A percentile compares a stretch with the other conserved stretches of the same genome.
Conservation (phyloP, 306 rosid genomes). For the Glycine tomentella region DNA sequence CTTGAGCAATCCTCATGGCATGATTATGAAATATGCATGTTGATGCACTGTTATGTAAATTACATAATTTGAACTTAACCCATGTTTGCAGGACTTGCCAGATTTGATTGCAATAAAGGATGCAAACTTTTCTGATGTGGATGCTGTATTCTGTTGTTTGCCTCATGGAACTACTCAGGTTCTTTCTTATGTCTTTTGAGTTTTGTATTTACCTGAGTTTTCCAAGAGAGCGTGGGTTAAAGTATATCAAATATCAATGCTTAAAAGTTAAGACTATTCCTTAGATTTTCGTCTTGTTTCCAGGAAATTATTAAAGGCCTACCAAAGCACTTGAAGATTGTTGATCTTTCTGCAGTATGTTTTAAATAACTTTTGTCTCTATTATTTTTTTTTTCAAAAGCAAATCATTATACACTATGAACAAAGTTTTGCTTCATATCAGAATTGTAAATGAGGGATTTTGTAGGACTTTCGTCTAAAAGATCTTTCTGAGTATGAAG, state of each 20-base stretch:
- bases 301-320: constrained; percentile 95
- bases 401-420: background rate
- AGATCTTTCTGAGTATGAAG: constrained; percentile 86
- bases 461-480: constrained; percentile 87
- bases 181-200: constrained; percentile 24
- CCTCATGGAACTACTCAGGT: constrained; percentile 99
- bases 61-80: constrained; percentile 37
- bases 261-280: background rate
- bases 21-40: constrained; percentile 25
- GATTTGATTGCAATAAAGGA: constrained; percentile 89
- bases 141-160: constrained; percentile 96
- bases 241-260: constrained; percentile 5
- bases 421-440: constrained; percentile 17
- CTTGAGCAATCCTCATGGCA: constrained; percentile 18
- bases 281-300: constrained; percentile 45
- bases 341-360: constrained; percentile 98
- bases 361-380: constrained; percentile 20
- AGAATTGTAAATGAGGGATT: constrained; percentile 42
- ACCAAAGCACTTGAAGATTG: constrained; percentile 87
- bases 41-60: background rate
- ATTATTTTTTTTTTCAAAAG: background rate
- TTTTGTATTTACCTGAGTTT: constrained; percentile 23
- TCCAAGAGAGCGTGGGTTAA: background rate
- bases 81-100: constrained; percentile 70
- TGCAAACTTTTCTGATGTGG: constrained; percentile 78